phyloP scores from a whole-genome alignment of 768 basidiomycete genomes.

The Rhodosporidiobolus odoratus region DNA sequence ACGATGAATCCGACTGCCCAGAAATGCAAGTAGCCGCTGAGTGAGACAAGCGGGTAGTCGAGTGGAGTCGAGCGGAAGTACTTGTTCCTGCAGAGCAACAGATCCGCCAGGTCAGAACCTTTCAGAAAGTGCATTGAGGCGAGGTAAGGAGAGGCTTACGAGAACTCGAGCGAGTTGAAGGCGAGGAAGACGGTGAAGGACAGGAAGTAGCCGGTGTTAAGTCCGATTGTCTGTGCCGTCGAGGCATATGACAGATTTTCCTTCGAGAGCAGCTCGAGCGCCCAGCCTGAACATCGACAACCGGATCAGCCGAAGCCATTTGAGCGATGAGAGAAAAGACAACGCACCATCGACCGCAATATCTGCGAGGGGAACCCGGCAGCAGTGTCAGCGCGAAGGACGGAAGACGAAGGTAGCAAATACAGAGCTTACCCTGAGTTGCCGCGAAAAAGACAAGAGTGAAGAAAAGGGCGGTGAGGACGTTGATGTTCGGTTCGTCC shows the following conservation, averaged over 20 bases:
- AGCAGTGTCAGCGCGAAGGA: conserved; percentile 41
- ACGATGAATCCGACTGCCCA: conserved; percentile 73
- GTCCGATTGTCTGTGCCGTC: conserved; percentile 94
- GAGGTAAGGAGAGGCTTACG: conserved; percentile 49
- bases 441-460: conserved; percentile 89
- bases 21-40: conserved; percentile 76
- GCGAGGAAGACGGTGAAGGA: conserved; percentile 97
- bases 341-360: conserved; percentile 82
- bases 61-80: conserved; percentile 50
- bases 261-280: conserved; percentile 64
- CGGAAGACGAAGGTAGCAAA: neutral
- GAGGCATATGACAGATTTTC: conserved; percentile 94
- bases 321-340: neutral
- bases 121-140: neutral
- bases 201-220: conserved; percentile 90
- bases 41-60: conserved; percentile 51
- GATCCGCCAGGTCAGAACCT: neutral
- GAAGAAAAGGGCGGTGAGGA: conserved; percentile 78
- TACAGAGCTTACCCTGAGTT: conserved; percentile 70
- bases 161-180: conserved; percentile 87
- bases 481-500: conserved; percentile 72
- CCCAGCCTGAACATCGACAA: conserved; percentile 47
- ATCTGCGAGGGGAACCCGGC: conserved; percentile 66
- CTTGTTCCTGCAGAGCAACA: conserved; percentile 46
- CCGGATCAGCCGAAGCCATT: neutral